Percentiles rank a stretch among this genome's conserved stretches.
These are phyloP conservation scores for Rostrohypoxylon terebratum DNA, from an alignment of 495 filamentous ascomycete species.

Conservation along the genomic window DNA sequence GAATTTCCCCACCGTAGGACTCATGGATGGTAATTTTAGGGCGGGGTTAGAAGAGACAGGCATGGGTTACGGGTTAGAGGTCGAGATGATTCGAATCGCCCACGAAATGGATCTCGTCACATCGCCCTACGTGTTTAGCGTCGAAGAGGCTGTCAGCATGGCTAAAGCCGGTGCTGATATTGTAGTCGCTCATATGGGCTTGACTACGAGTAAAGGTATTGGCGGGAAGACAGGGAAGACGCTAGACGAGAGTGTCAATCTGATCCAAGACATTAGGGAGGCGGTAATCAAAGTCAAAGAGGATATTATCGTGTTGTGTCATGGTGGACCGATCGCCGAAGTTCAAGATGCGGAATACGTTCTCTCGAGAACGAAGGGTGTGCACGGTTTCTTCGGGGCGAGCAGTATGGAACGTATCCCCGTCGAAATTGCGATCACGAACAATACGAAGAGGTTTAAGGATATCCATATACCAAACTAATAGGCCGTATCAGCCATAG, in stretches of 20 bases:
- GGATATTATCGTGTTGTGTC: constrained; percentile 74
- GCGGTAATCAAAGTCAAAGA: constrained; percentile 64
- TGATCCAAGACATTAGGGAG: constrained; percentile 72
- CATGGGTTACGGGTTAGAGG: constrained; percentile 73
- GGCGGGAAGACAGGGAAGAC: constrained; percentile 69
- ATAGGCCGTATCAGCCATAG: not conserved
- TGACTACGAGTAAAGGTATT: constrained; percentile 73
- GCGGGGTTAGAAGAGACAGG: constrained; percentile 75
- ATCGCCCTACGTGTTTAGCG: constrained; percentile 75
- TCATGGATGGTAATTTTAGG: constrained; percentile 76
- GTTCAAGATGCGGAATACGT: constrained; percentile 73
- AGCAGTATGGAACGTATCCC: constrained; percentile 78
- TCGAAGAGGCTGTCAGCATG: constrained; percentile 70
- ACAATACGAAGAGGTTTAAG: constrained; percentile 72
- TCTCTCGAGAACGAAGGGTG: constrained; percentile 65
- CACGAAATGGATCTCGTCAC: constrained; percentile 69
- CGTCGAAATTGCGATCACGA: constrained; percentile 73
- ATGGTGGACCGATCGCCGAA: constrained; percentile 74
- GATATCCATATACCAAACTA: constrained; percentile 36
- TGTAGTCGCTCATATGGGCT: constrained; percentile 75
- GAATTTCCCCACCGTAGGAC: constrained; percentile 78
- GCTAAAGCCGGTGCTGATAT: constrained; percentile 72
- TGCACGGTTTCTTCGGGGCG: constrained; percentile 79
- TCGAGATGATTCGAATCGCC: constrained; percentile 71
- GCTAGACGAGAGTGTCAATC: constrained; percentile 69